These are phyloP conservation scores for Coniferiporia weirii DNA, from an alignment of 1,284 basidiomycete genomes.

Conservation along the genomic window DNA sequence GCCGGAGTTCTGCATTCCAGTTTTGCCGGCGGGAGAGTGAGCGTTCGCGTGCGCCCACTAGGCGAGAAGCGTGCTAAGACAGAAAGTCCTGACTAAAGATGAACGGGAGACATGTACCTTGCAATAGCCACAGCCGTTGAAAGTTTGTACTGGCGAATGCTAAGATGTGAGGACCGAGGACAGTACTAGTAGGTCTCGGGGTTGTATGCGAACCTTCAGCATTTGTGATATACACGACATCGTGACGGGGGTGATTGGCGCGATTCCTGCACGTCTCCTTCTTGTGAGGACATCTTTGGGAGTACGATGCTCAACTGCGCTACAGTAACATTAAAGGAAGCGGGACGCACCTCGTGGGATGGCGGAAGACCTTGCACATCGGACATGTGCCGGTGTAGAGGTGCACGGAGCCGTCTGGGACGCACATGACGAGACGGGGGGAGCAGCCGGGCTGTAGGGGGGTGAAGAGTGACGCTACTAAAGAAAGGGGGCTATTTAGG, in stretches of 20 bases:
- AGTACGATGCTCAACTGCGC: neutral
- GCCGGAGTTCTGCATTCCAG: conserved; percentile 61
- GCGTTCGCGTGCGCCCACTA: conserved; percentile 67
- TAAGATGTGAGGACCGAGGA: neutral
- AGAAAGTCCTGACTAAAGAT: conserved; percentile 1
- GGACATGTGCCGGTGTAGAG: conserved; percentile 62
- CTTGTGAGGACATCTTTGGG: conserved; percentile 63
- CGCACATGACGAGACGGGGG: conserved; percentile 51
- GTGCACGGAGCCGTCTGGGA: conserved; percentile 59
- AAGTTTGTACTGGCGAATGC: conserved; percentile 55
- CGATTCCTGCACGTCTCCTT: conserved; percentile 70
- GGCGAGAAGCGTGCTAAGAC: conserved; percentile 25
- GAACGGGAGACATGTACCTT: conserved; percentile 46
- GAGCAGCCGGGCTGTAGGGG: neutral
- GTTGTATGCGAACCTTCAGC: conserved; percentile 58
- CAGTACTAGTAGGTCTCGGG: neutral
- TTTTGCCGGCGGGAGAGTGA: conserved; percentile 36
- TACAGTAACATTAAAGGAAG: neutral
- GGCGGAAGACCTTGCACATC: conserved; percentile 71
- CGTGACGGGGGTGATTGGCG: conserved; percentile 61
- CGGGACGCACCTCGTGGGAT: conserved; percentile 14
- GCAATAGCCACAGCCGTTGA: conserved; percentile 82
- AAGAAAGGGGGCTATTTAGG: conserved; percentile 24
- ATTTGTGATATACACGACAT: conserved; percentile 72
- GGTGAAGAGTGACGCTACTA: conserved; percentile 11